Evolutionary conservation across 805 yeast species (phyloP).

Genomic region (Kazachstania kunashirensis): DNA sequence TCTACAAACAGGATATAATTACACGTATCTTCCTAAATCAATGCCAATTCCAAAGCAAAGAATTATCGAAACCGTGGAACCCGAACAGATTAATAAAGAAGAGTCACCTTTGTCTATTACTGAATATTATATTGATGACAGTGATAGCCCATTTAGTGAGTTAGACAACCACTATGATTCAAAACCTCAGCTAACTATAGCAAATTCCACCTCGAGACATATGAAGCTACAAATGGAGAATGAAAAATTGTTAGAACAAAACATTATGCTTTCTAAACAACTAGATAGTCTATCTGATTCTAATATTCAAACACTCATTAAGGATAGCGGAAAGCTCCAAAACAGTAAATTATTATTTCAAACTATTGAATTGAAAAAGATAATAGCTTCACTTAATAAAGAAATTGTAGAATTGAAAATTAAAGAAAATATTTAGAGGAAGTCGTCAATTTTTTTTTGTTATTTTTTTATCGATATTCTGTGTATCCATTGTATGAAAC

Average conservation of each 20-base stretch:
- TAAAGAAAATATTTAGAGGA: not conserved
- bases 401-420: not conserved
- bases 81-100: not conserved
- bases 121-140: no score
- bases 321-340: not conserved
- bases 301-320: not conserved
- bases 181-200: no score
- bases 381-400: not conserved
- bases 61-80: not conserved
- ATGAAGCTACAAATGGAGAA: not conserved
- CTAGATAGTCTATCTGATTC: not conserved
- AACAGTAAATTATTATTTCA: conserved; percentile 1
- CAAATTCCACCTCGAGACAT: no score
- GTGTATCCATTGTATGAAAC: no score
- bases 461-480: not conserved
- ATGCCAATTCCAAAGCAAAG: no score
- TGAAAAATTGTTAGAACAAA: not conserved
- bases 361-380: not conserved
- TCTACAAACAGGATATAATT: no score
- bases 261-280: not conserved
- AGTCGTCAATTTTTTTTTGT: no score
- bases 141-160: no score
- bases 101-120: no score
- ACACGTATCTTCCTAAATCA: no score
- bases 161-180: no score